A percentile compares a stretch with the other conserved stretches of the same genome.
These are phyloP conservation scores for Apiospora malaysiana DNA, from an alignment of 2,329 filamentous ascomycete species.

Conservation along the genomic window DNA sequence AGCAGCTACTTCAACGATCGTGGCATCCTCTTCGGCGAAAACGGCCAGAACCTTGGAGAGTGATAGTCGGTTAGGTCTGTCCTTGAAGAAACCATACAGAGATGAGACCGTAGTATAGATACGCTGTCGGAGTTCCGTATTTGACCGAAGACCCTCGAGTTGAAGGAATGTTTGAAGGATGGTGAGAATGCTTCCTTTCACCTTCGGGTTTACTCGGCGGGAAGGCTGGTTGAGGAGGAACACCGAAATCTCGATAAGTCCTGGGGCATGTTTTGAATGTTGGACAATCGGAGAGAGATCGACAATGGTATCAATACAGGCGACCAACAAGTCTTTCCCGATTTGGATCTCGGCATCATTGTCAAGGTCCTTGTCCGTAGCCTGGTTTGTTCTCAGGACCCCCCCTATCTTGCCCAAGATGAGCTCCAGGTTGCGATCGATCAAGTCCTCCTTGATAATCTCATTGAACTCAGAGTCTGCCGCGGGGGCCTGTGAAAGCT, in stretches of 20 bases:
- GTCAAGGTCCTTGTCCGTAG: constrained; percentile 20
- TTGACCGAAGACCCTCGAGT: constrained; percentile 61
- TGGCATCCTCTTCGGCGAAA: constrained; percentile 68
- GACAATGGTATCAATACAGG: constrained; percentile 81
- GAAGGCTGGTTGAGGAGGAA: constrained; percentile 87
- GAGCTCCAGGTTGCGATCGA: constrained; percentile 62
- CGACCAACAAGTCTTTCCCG: constrained; percentile 77
- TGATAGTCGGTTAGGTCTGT: constrained; percentile 75
- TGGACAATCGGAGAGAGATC: constrained; percentile 74
- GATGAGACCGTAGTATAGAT: constrained; percentile 79
- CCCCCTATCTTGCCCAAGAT: constrained; percentile 71
- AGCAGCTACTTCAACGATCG: constrained; percentile 66
- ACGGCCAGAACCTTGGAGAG: constrained; percentile 76
- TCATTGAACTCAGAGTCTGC: constrained; percentile 62
- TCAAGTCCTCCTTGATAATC: constrained; percentile 59
- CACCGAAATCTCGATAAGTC: constrained; percentile 78
- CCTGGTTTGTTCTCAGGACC: constrained; percentile 64
- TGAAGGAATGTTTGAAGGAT: constrained; percentile 83
- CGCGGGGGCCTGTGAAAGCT: constrained; percentile 61
- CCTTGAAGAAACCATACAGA: constrained; percentile 89
- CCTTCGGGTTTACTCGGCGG: constrained; percentile 79
- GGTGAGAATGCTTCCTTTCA: constrained; percentile 80
- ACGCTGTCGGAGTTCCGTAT: constrained; percentile 63
- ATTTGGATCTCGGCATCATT: constrained; percentile 41
- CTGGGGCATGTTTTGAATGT: constrained; percentile 71